Percentiles rank a stretch among this genome's conserved stretches.
phyloP scores from a whole-genome alignment of 2,329 filamentous ascomycete species.

The Ceratocystiopsis minuta region DNA sequence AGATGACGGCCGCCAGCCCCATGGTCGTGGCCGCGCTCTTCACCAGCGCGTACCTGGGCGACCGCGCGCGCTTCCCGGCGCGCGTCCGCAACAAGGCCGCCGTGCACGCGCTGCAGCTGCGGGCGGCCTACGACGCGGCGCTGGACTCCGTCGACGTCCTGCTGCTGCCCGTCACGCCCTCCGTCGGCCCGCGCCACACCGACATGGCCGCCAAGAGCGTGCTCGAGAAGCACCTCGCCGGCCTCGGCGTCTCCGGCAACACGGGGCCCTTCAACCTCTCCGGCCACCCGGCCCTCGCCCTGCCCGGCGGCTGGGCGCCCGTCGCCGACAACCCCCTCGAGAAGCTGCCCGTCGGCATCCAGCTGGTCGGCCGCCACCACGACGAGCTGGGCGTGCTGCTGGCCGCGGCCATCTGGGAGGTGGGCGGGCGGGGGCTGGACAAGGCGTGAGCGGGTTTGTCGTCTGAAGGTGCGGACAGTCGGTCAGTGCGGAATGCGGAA shows the following conservation, averaged over 20 bases:
- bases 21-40: slow-evolving; percentile 26
- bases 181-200: slow-evolving; percentile 24
- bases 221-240: slow-evolving; percentile 22
- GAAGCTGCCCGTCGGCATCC: slow-evolving; percentile 16
- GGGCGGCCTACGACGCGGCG: slow-evolving; percentile 27
- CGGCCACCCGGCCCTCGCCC: slow-evolving; percentile 29
- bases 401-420: slow-evolving; percentile 15
- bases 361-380: slow-evolving; percentile 15
- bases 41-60: slow-evolving; percentile 16
- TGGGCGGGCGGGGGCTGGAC: slow-evolving; percentile 13
- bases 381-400: slow-evolving; percentile 14
- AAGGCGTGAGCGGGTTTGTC: neutral
- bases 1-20: slow-evolving; percentile 24
- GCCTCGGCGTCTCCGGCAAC: slow-evolving; percentile 26
- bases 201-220: slow-evolving; percentile 14
- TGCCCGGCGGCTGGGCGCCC: slow-evolving; percentile 22
- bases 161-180: slow-evolving; percentile 27
- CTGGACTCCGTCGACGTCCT: slow-evolving; percentile 26
- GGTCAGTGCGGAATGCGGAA: too few species aligned
- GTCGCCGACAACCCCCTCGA: slow-evolving; percentile 8
- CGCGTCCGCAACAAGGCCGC: slow-evolving; percentile 25
- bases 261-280: slow-evolving; percentile 30
- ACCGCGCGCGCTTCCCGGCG: slow-evolving; percentile 12
- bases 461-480: too few species aligned
- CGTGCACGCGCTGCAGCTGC: slow-evolving; percentile 25